Percentiles rank a stretch among this genome's conserved stretches.
Conservation (phyloP, 2,329 filamentous ascomycete genomes). For the Arachnopeziza araneosa region DNA sequence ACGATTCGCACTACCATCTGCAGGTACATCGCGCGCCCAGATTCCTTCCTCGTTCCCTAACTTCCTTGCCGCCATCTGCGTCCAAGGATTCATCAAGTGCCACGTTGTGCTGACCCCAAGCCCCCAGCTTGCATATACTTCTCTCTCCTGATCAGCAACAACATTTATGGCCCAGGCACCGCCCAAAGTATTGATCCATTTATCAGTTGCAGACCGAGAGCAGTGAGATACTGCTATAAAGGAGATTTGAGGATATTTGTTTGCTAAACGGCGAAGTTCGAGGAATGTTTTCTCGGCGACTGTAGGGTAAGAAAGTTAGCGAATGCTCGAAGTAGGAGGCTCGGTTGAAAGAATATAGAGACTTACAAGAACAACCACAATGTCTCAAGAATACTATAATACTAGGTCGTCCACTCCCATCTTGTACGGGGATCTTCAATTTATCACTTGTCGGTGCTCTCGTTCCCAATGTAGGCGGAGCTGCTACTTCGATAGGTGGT, state of each 20-base stretch:
- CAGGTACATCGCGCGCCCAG: slow-evolving; percentile 46
- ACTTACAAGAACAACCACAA: slow-evolving; percentile 70
- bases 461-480: slow-evolving; percentile 20
- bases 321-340: not conserved
- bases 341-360: not conserved
- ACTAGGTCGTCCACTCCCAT: slow-evolving; percentile 47
- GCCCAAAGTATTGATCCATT: slow-evolving; percentile 26
- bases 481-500: slow-evolving; percentile 23
- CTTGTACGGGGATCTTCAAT: slow-evolving; percentile 39
- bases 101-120: slow-evolving; percentile 56
- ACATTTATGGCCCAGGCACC: slow-evolving; percentile 45
- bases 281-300: slow-evolving; percentile 66
- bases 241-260: slow-evolving; percentile 44
- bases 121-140: slow-evolving; percentile 62
- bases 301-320: slow-evolving; percentile 29
- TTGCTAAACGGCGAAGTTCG: slow-evolving; percentile 47
- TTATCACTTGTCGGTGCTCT: slow-evolving; percentile 20
- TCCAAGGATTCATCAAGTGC: slow-evolving; percentile 56
- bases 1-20: slow-evolving; percentile 57
- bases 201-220: slow-evolving; percentile 50
- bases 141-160: slow-evolving; percentile 54
- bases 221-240: slow-evolving; percentile 62
- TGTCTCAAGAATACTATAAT: slow-evolving; percentile 65
- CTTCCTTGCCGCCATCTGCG: slow-evolving; percentile 50
- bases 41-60: slow-evolving; percentile 59